Base-by-base conservation (phyloP, 192 early-diverging fungal genomes). In the Cetraspora pellucida region DNA sequence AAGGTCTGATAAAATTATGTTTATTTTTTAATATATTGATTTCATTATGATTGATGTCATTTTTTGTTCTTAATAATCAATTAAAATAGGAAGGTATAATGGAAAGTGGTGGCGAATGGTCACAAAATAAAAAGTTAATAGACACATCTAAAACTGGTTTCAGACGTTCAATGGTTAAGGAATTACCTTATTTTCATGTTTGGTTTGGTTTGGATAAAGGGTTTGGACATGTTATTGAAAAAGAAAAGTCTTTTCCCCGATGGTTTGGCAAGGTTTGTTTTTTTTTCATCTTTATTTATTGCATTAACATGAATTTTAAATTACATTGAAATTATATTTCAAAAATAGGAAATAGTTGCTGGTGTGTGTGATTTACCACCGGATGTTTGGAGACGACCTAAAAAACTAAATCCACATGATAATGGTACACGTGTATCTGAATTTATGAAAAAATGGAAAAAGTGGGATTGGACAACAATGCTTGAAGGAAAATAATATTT, bases 131-230 rank as follows among this genome's bases (percentile, higher is more conserved):
- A 73, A 91, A 96, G 74, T 44, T 91, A 50, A 93, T 96, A 54
- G 90, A 92, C 77, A 94, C 91, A 11, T 74, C 83, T 1, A 89
- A 91, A 67, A 66, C 82, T 10, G 82, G 93, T 28, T 94, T 95
- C 79, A 87, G 92, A 65, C 78, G 87, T 46, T 82, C 86, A 10
- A 85, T 95, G 85, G 89, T 90, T 9, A 85, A 89, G 11, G 89
- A 97, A 47, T 57, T 98, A 82, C 95, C 97, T 2, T 99, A 95
- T 80, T 97, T 99, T 79, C 97, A 99, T 71, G 94, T 98, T 2
- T 99, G 97, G 97, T 94, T 95, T 77, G 91, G 93, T 61, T 90
- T 93, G 10, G 89, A 95, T 76, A 88, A 90, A 44, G 95, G 97
- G 2, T 88, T 91, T 74, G 97, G 96, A 8, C 97, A 99, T 82